Percentiles rank a stretch among this genome's conserved stretches.
phyloP scores from a whole-genome alignment of 306 rosid genomes.

The Pachyrhizus erosus region DNA sequence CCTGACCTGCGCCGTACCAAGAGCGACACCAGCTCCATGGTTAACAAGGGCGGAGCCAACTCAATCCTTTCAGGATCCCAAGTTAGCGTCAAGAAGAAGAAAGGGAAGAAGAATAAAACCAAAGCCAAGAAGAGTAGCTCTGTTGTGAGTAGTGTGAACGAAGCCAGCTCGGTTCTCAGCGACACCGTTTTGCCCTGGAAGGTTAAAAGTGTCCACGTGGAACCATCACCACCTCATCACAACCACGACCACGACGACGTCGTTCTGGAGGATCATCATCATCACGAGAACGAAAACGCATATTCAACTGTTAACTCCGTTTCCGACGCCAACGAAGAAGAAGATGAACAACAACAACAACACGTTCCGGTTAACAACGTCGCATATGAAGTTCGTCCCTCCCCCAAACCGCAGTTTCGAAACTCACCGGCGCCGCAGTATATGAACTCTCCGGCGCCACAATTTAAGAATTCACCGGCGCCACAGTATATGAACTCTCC shows the following conservation, averaged over 20 bases:
- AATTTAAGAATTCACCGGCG: neutral
- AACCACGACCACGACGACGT: neutral
- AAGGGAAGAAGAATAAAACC: neutral
- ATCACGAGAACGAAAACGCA: neutral
- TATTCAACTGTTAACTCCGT: neutral
- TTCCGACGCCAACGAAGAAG: neutral
- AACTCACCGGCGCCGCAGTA: slow-evolving; percentile 13
- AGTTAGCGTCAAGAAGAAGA: neutral
- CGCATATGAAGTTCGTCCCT: slow-evolving; percentile 9
- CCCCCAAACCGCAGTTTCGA: slow-evolving; percentile 2
- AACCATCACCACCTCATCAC: neutral
- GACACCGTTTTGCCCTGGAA: slow-evolving; percentile 39
- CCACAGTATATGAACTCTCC: slow-evolving; percentile 3
- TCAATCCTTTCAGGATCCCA: slow-evolving; percentile 55
- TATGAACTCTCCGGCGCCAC: slow-evolving; percentile 4
- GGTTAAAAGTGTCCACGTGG: slow-evolving; percentile 30
- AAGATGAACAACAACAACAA: neutral
- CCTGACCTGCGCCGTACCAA: slow-evolving; percentile 66
- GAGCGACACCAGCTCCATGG: slow-evolving; percentile 81
- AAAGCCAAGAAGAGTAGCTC: slow-evolving; percentile 46
- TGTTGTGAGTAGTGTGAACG: slow-evolving; percentile 17
- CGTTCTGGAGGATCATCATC: too few species aligned
- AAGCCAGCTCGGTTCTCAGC: slow-evolving; percentile 39
- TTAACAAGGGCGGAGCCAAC: slow-evolving; percentile 39
- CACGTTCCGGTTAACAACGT: neutral